Evolutionary conservation across 139 green algal genomes (phyloP), one percentile per base, ranked within the genome.

Genomic region (Micromonas pusilla): DNA sequence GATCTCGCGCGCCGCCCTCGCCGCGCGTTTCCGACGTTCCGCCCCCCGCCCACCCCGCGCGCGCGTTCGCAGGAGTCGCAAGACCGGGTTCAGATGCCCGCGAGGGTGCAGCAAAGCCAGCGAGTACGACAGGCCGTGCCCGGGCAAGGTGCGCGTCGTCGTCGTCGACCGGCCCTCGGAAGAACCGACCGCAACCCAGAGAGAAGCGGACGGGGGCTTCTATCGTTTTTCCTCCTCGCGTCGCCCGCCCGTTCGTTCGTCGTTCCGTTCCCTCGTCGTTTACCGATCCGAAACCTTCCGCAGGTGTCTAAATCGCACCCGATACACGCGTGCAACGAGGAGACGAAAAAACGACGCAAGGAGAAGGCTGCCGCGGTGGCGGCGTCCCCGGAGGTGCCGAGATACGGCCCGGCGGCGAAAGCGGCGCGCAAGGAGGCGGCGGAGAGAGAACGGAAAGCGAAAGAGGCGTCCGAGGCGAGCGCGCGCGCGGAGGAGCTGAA

Each of bases 21-120:
- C n/a, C n/a, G n/a, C n/a, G n/a, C n/a, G n/a, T n/a, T n/a, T n/a
- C n/a, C n/a, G n/a, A n/a, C n/a, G n/a, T n/a, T n/a, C n/a, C n/a
- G n/a, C n/a, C n/a, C n/a, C n/a, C n/a, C n/a, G n/a, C n/a, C n/a
- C n/a, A n/a, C n/a, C n/a, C n/a, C n/a, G n/a, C n/a, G n/a, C 31
- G 13, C n/a, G 21, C 19, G 30, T 66, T 3, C 80, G 77, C 82
- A 91, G 88, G 84, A 95, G 93, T 76, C 80, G 92, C 26, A 97
- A 97, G 76, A 97, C 91, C 28, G 92, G 92, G 34, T 97, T 96
- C 74, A 90, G 90, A 31, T 97, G 92, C 76, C 92, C 92, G 1
- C 66, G 92, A 25, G 92, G 92, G 25, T 93, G 85, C 64, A 88
- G 92, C 26, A 95, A 94, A 80, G 83, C 78, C 19, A 91, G 81